phyloP scores from a whole-genome alignment of 768 basidiomycete genomes.

The Lentinula boryana region DNA sequence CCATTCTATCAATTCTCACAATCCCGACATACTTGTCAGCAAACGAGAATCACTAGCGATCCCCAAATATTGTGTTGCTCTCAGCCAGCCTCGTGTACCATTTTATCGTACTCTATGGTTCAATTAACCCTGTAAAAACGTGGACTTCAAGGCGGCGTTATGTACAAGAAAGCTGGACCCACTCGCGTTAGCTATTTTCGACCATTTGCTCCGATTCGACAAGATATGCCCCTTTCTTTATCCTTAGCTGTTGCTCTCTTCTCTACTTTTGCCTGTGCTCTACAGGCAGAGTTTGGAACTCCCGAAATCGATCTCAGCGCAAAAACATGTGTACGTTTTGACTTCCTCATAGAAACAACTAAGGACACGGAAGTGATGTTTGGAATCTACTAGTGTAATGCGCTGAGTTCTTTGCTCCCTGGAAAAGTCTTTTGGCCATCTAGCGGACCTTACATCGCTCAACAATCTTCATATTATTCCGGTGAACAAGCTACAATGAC shows the following conservation, averaged over 20 bases:
- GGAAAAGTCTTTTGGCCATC: neutral
- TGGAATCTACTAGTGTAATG: neutral
- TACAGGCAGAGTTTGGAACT: neutral
- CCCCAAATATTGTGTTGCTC: no score
- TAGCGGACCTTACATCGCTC: neutral
- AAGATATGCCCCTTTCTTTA: neutral
- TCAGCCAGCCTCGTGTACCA: no score
- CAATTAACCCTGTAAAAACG: no score
- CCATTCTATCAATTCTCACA: no score
- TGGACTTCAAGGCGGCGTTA: no score
- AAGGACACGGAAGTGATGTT: neutral
- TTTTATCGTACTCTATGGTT: no score
- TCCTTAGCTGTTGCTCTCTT: neutral
- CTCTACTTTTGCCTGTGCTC: neutral
- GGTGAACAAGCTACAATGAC: slow-evolving; percentile 1
- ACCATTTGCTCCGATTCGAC: neutral
- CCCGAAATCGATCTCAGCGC: neutral
- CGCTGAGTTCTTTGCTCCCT: neutral
- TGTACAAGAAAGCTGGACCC: no score
- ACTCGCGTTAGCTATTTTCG: no score
- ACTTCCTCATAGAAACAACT: neutral
- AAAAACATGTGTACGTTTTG: neutral
- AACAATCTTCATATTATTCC: slow-evolving; percentile 5
- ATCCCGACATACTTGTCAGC: no score
- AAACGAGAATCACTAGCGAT: no score